These are phyloP conservation scores for Pseudognaphalium luteoalbum DNA, from an alignment of 129 eudicot genomes.

Conservation along the genomic window DNA sequence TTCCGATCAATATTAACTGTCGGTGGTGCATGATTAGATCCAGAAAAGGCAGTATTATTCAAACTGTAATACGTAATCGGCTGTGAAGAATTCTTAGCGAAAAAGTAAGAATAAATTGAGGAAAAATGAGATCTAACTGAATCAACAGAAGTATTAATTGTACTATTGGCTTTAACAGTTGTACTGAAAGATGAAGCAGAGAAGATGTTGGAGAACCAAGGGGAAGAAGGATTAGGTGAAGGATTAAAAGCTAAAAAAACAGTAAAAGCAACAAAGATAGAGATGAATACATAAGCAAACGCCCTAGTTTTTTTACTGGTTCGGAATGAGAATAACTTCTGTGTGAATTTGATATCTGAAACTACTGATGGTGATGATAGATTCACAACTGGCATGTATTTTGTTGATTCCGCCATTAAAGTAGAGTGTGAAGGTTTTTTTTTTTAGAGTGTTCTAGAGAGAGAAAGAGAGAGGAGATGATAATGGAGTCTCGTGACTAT, in stretches of 20 bases:
- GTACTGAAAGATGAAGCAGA: constrained; percentile 20
- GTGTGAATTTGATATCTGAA: constrained; percentile 48
- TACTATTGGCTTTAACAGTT: constrained; percentile 11
- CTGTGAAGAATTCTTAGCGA: constrained; percentile 45
- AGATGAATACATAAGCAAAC: constrained; percentile 52
- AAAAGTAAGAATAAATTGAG: constrained; percentile 49
- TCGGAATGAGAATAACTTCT: constrained; percentile 38
- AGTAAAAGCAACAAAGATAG: constrained; percentile 59
- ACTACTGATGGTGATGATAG: constrained; percentile 12
- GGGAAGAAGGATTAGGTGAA: constrained; percentile 61
- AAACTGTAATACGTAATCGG: constrained; percentile 22
- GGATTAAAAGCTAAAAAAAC: constrained; percentile 69
- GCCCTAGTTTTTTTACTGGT: constrained; percentile 41
- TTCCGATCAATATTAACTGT: constrained; percentile 18
- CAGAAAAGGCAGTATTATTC: constrained; percentile 14
- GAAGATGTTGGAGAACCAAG: constrained; percentile 64
- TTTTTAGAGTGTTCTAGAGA: constrained; percentile 7
- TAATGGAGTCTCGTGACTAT: constrained; percentile 18
- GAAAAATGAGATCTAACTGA: constrained; percentile 57
- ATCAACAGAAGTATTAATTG: constrained; percentile 23
- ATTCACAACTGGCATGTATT: constrained; percentile 61
- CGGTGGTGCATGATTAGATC: constrained; percentile 37
- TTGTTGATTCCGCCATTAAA: constrained; percentile 66
- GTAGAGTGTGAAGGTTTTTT: too few species aligned
- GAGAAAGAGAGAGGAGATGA: constrained; percentile 13